phyloP scores from a whole-genome alignment of 768 basidiomycete species.

The Pleurotus cornucopiae region DNA sequence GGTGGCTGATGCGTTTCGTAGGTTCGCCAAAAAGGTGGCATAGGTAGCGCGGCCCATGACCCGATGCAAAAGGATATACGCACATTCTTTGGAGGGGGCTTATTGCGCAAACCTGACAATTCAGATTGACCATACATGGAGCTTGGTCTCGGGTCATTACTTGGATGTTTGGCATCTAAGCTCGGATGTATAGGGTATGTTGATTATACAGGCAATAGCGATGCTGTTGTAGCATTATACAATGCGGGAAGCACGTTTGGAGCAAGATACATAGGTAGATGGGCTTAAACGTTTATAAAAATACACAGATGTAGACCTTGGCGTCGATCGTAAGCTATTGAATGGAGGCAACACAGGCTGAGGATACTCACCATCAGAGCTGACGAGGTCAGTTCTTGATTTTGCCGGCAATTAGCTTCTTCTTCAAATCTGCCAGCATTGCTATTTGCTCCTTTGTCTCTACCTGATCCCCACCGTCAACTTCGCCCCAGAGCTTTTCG shows the following conservation, averaged over 20 bases:
- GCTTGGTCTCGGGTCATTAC: too few species aligned
- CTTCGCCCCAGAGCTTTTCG: constrained; percentile 1
- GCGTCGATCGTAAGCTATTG: too few species aligned
- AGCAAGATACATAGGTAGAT: too few species aligned
- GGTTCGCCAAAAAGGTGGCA: constrained; percentile 70
- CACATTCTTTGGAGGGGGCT: constrained; percentile 56
- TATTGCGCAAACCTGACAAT: constrained; percentile 1
- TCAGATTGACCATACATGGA: not conserved
- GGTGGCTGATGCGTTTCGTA: constrained; percentile 3
- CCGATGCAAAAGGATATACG: constrained; percentile 73
- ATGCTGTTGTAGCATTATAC: too few species aligned
- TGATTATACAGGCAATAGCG: too few species aligned
- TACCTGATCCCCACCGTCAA: not conserved
- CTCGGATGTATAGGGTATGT: too few species aligned
- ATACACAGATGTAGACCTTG: too few species aligned
- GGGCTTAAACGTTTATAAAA: too few species aligned
- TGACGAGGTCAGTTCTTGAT: not conserved
- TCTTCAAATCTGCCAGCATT: not conserved
- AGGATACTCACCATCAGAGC: not conserved
- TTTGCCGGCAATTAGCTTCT: not conserved
- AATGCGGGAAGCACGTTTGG: too few species aligned
- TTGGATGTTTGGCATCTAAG: too few species aligned
- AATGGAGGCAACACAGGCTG: too few species aligned
- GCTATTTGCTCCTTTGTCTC: not conserved
- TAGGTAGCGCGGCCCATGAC: constrained; percentile 68